These are phyloP conservation scores for Rhodotorula sp. DNA, from an alignment of 1,284 basidiomycete species.

Conservation along the genomic window DNA sequence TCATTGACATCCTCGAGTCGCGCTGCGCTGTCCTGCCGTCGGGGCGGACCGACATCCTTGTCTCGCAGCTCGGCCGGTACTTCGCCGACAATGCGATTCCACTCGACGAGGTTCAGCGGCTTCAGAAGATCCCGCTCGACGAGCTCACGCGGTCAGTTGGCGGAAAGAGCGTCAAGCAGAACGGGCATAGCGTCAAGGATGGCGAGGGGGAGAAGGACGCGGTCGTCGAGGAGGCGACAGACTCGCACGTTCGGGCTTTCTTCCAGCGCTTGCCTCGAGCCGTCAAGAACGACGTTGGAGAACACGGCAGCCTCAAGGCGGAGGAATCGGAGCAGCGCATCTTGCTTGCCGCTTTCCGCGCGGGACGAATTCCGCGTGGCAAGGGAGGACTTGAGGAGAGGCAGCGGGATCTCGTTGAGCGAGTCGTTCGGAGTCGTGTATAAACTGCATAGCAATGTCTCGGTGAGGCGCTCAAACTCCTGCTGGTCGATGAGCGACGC, in stretches of 20 bases:
- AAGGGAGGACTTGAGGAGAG: conserved; percentile 14
- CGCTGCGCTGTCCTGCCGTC: conserved; percentile 23
- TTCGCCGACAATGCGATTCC: background rate
- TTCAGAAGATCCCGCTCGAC: conserved; percentile 24
- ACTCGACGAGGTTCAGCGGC: conserved; percentile 25
- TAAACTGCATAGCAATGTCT: background rate
- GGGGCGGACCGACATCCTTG: conserved; percentile 14
- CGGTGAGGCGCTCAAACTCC: too few relatives aligned
- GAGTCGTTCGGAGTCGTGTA: conserved; percentile 15
- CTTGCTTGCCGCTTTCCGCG: conserved; percentile 30
- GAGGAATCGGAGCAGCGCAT: conserved; percentile 14
- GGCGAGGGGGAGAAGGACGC: background rate
- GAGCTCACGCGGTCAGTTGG: conserved; percentile 11
- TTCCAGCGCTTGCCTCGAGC: conserved; percentile 29
- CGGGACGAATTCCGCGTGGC: conserved; percentile 18
- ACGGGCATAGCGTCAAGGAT: background rate
- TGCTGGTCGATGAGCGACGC: too few relatives aligned
- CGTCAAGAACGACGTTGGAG: conserved; percentile 28
- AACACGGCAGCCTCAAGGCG: background rate
- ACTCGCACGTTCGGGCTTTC: conserved; percentile 25
- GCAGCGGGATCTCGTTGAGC: conserved; percentile 19
- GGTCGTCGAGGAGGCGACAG: background rate
- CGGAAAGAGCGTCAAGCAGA: background rate
- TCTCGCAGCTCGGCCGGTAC: conserved; percentile 19
- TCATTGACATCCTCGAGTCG: conserved; percentile 22